Conservation (phyloP, 2,329 filamentous ascomycete species). For the Madurella mycetomatis region DNA sequence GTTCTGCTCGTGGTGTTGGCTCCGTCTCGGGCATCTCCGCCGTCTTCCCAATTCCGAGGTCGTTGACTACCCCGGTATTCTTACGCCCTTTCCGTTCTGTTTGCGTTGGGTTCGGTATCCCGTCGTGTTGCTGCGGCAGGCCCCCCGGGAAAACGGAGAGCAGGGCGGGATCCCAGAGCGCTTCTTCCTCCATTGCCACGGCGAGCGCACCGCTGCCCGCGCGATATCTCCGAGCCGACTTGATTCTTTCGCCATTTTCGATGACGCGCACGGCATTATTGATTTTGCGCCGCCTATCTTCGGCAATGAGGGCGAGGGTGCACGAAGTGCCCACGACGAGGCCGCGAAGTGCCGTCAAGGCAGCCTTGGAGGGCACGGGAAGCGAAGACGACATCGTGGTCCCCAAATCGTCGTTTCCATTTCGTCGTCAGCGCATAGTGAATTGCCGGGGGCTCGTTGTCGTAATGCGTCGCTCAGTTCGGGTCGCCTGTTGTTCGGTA, state of each 20-base stretch:
- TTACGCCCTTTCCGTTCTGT: not conserved
- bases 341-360: constrained; percentile 41
- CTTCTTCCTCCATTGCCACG: constrained; percentile 26
- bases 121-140: not conserved
- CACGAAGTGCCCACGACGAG: constrained; percentile 44
- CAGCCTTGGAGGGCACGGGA: constrained; percentile 43
- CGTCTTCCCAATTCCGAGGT: not conserved
- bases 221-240: constrained; percentile 36
- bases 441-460: not conserved
- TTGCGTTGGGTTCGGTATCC: not conserved
- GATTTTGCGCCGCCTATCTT: constrained; percentile 44
- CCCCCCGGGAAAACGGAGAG: not conserved
- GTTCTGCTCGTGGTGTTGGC: not conserved
- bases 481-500: not conserved
- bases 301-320: constrained; percentile 39
- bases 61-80: not conserved
- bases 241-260: constrained; percentile 39
- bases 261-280: constrained; percentile 36
- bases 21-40: not conserved
- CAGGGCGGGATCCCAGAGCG: constrained; percentile 16
- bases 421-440: constrained; percentile 24
- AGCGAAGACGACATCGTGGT: constrained; percentile 33
- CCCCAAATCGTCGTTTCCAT: constrained; percentile 22
- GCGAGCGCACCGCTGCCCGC: constrained; percentile 27
- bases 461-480: constrained; percentile 1